Percentiles rank a stretch among this genome's conserved stretches.
Conservation (phyloP, 139 green algal species). For the Chlamydomonas schloesseri region DNA sequence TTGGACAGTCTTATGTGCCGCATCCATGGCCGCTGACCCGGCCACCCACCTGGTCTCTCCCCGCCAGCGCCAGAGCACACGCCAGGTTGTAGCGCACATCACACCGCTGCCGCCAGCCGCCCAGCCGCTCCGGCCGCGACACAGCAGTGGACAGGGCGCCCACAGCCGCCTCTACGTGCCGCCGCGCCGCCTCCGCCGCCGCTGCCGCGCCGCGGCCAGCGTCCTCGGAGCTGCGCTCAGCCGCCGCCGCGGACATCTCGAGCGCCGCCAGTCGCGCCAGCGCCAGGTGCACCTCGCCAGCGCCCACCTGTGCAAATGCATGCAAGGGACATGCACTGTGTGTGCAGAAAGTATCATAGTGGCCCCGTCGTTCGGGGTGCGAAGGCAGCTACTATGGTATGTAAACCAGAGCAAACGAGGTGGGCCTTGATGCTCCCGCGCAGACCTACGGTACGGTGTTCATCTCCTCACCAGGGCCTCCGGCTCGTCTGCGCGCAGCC, state of each 20-base stretch:
- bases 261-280: slow-evolving; percentile 28
- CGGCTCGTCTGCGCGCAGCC: slow-evolving; percentile 53
- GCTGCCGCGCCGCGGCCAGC: neutral
- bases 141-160: slow-evolving; percentile 61
- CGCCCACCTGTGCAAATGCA: slow-evolving; percentile 57
- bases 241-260: neutral
- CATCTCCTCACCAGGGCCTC: slow-evolving; percentile 70
- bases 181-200: neutral
- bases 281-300: slow-evolving; percentile 47
- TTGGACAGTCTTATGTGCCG: no score
- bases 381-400: no score
- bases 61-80: slow-evolving; percentile 55
- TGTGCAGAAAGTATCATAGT: no score
- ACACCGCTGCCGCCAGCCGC: slow-evolving; percentile 53
- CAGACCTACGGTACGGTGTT: neutral
- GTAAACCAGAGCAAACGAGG: no score
- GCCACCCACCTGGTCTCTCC: slow-evolving; percentile 17
- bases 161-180: slow-evolving; percentile 30
- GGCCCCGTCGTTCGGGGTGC: no score
- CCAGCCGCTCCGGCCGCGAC: slow-evolving; percentile 48
- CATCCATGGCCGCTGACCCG: no score
- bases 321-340: no score
- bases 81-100: slow-evolving; percentile 75
- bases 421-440: no score
- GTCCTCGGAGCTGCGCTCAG: no score